Conservation (phyloP, 176 grass and related monocot species). For the Juncus effusus region DNA sequence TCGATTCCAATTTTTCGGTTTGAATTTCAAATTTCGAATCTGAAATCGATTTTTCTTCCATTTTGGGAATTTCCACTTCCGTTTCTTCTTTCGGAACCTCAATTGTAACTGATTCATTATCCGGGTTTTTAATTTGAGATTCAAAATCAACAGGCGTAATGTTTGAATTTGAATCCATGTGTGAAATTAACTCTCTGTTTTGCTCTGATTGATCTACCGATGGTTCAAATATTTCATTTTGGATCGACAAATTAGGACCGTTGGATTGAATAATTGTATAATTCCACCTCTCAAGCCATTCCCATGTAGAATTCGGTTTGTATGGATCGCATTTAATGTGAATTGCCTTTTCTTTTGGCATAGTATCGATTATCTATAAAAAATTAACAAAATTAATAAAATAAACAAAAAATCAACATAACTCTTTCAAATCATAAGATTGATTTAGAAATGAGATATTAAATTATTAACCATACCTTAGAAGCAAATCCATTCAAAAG, state of each 20-base stretch:
- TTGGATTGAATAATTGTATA: slow-evolving; percentile 32
- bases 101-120: slow-evolving; percentile 18
- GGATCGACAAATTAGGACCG: slow-evolving; percentile 25
- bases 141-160: slow-evolving; percentile 28
- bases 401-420: slow-evolving; percentile 1
- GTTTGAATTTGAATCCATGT: slow-evolving; percentile 14
- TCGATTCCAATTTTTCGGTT: slow-evolving; percentile 39
- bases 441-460: slow-evolving; percentile 5
- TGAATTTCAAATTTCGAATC: slow-evolving; percentile 11
- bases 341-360: slow-evolving; percentile 47
- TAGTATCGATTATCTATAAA: slow-evolving; percentile 65
- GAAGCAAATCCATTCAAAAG: slow-evolving; percentile 70
- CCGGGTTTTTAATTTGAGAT: slow-evolving; percentile 21
- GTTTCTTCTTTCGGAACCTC: slow-evolving; percentile 21
- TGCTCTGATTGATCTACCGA: slow-evolving; percentile 23
- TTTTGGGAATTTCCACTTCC: slow-evolving; percentile 37
- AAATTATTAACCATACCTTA: slow-evolving; percentile 50
- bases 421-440: slow-evolving; percentile 13
- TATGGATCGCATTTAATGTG: slow-evolving; percentile 82
- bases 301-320: slow-evolving; percentile 70
- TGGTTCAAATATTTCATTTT: slow-evolving; percentile 39
- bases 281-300: slow-evolving; percentile 96
- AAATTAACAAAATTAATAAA: slow-evolving; percentile 30
- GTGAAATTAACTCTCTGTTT: slow-evolving; percentile 4
- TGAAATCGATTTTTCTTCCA: slow-evolving; percentile 14